These are phyloP conservation scores for Fragaria nilgerrensis DNA, from an alignment of 306 rosid species.

Conservation along the genomic window DNA sequence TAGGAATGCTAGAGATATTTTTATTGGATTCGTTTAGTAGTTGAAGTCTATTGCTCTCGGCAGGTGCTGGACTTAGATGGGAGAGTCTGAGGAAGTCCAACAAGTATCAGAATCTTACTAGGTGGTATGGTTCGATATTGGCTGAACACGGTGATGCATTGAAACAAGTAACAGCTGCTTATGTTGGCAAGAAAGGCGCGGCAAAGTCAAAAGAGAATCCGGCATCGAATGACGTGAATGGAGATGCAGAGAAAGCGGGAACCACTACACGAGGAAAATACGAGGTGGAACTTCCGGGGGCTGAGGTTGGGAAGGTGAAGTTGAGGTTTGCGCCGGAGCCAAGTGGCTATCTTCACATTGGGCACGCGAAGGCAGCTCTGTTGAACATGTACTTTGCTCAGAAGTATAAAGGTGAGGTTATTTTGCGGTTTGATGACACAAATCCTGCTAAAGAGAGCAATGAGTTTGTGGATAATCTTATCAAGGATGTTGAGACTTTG, in stretches of 20 bases:
- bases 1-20: background rate
- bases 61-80: slow-evolving; percentile 89
- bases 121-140: slow-evolving; percentile 77
- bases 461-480: slow-evolving; percentile 80
- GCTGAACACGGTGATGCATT: slow-evolving; percentile 48
- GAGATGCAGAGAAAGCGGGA: slow-evolving; percentile 40
- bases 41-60: slow-evolving; percentile 6
- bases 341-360: slow-evolving; percentile 98
- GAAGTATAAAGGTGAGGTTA: slow-evolving; percentile 64
- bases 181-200: slow-evolving; percentile 55
- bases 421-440: slow-evolving; percentile 87
- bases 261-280: background rate
- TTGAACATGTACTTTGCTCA: slow-evolving; percentile 87
- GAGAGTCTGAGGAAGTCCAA: slow-evolving; percentile 87
- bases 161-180: slow-evolving; percentile 50
- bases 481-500: slow-evolving; percentile 79
- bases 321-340: slow-evolving; percentile 96
- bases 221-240: slow-evolving; percentile 36
- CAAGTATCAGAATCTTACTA: slow-evolving; percentile 70
- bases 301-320: slow-evolving; percentile 81
- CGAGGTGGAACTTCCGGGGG: slow-evolving; percentile 89
- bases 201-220: slow-evolving; percentile 45
- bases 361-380: slow-evolving; percentile 95
- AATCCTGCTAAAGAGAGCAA: slow-evolving; percentile 98
- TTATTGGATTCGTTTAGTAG: background rate